These are phyloP conservation scores for Alternaria viburni DNA, from an alignment of 2,329 filamentous ascomycete species.

Conservation along the genomic window DNA sequence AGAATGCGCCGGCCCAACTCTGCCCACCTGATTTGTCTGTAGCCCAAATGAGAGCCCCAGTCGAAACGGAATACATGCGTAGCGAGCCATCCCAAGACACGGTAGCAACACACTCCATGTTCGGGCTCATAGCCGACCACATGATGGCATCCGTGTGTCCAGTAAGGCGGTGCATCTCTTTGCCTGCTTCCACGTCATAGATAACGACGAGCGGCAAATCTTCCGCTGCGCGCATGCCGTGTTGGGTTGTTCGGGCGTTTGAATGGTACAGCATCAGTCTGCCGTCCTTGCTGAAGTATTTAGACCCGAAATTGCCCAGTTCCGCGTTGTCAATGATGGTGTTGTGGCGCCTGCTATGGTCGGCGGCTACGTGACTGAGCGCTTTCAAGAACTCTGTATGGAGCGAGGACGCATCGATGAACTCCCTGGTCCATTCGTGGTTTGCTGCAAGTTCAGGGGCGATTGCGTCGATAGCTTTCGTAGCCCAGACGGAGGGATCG, in stretches of 20 bases:
- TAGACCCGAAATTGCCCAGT: conserved; percentile 16
- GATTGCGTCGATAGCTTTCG: conserved; percentile 36
- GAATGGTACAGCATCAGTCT: conserved; percentile 24
- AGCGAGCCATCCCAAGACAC: conserved; percentile 39
- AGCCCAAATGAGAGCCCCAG: conserved; percentile 28
- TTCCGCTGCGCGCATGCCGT: conserved; percentile 7
- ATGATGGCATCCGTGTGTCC: conserved; percentile 38
- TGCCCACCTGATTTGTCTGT: conserved; percentile 22
- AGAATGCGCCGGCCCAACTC: conserved; percentile 36
- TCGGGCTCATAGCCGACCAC: conserved; percentile 35
- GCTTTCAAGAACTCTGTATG: conserved; percentile 27
- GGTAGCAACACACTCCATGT: conserved; percentile 28
- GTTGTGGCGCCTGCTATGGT: conserved; percentile 32
- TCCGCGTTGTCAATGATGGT: conserved; percentile 22
- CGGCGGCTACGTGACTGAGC: conserved; percentile 21
- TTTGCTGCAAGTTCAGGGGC: conserved; percentile 25
- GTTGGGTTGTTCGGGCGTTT: conserved; percentile 15
- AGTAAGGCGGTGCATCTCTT: conserved; percentile 21
- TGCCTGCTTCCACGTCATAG: conserved; percentile 22
- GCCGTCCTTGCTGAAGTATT: conserved; percentile 29
- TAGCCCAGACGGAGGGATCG: conserved; percentile 26
- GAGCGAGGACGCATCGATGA: conserved; percentile 26
- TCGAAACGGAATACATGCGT: conserved; percentile 30
- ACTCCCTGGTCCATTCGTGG: conserved; percentile 37
- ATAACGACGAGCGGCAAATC: conserved; percentile 24